phyloP scores from a whole-genome alignment of 1,284 basidiomycete genomes.

The Cryptococcus sp. region DNA sequence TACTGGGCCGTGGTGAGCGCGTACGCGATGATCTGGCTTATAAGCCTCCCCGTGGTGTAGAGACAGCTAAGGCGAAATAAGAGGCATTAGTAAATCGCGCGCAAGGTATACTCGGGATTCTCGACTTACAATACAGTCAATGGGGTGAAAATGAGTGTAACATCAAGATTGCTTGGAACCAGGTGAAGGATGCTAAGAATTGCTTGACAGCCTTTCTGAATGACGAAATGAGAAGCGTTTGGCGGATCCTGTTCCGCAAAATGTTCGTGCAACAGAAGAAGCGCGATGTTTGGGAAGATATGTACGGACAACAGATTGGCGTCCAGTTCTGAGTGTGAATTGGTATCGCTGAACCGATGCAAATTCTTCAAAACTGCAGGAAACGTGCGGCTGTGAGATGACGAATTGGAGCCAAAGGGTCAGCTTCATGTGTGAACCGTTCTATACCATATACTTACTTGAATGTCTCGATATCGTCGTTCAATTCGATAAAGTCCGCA shows the following conservation, averaged over 20 bases:
- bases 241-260: conserved; percentile 34
- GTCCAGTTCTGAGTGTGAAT: conserved; percentile 21
- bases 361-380: conserved; percentile 35
- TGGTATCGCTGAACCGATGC: conserved; percentile 24
- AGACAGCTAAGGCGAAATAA: conserved; percentile 28
- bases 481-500: conserved; percentile 26
- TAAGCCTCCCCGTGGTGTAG: conserved; percentile 36
- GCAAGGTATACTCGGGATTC: neutral
- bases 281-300: conserved; percentile 40
- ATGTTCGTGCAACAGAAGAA: conserved; percentile 38
- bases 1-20: conserved; percentile 25
- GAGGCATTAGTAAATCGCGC: neutral
- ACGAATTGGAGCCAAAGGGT: neutral
- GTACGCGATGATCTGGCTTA: conserved; percentile 32
- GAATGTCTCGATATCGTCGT: conserved; percentile 37
- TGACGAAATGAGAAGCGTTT: conserved; percentile 13
- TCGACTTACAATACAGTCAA: conserved; percentile 36
- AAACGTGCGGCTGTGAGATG: conserved; percentile 18
- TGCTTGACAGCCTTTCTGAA: conserved; percentile 36
- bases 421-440: neutral
- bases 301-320: conserved; percentile 41
- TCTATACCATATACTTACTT: conserved; percentile 23
- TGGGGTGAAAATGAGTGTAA: conserved; percentile 36
- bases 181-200: conserved; percentile 41
- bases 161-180: conserved; percentile 44